Base-by-base conservation (phyloP, 2,329 filamentous ascomycete species). In the Pestalotiopsis sp. region DNA sequence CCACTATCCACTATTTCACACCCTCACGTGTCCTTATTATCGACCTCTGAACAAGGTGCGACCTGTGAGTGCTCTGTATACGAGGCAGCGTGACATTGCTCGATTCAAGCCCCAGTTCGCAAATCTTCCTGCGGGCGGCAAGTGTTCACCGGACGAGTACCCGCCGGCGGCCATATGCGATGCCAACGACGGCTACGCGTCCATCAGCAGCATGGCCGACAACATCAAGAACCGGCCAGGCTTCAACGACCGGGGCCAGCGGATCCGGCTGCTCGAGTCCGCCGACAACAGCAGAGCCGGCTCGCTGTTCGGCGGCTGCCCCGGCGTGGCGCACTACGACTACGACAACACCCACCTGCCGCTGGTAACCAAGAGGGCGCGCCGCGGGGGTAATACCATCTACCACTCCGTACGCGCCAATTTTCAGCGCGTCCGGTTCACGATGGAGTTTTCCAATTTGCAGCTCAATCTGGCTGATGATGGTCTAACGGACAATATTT, bases 61-160 rank as follows among this genome's bases (percentile, higher is more conserved):
- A 13, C 56, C 23, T 6, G 31, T 41, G n/a, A 61, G 36, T 57
- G 36, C 17, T 7, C 9, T 11, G 36, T 60, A 31, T 3, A 36
- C n/a, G 4, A 61, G 20, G 36, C 38, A 64, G 23, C 62, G 62
- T 27, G 57, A 67, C 4, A n/a, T 59, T 36, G 65, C 65, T 7
- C 27, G 36, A 23, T 63, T 41, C 27, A 31, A 38, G 25, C 31
- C 60, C 11, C 27, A 27, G 13, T 39, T 63, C 14, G 4, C 31
- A 38, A 36, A 36, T 1, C 57, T 59, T 17, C 57, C 25, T 11
- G 13, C 23, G 17, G 23, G 14, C 14, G 62, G 45, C 9, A 38
- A 38, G 12, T 66, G 64, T 39, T 66, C 64, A 7, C 64, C 64
- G 9, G 64, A 66, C n/a, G 64, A 66, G 27, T 66, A 36, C 45